Base-by-base conservation (phyloP, 768 basidiomycete genomes). In the Tephrocybe sp. region DNA sequence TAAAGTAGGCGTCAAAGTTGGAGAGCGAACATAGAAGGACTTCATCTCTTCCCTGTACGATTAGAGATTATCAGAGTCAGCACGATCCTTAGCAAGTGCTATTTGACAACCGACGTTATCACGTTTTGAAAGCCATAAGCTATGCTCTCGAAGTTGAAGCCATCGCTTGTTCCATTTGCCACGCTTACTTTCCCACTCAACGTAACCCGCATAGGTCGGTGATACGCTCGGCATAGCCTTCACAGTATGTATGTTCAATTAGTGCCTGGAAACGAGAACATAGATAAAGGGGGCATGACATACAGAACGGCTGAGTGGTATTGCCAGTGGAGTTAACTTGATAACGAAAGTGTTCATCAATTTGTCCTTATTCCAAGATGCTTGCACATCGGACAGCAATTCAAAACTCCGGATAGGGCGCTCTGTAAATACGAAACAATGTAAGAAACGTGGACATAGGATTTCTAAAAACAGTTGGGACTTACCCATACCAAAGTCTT, bases 161-260 rank as follows among this genome's bases (percentile, higher is more conserved):
- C 86, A 94, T 27, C 92, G 80, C 68, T 97, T 97, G 48, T 75
- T 86, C 97, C 95, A 99, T 67, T 97, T 97, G 29, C 93, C 93
- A 51, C 86, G 82, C 69, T 95, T 97, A 38, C 73, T 75, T 71
- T 95, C 91, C 79, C 84, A 89, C 64, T 97, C 90, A 21, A 97
- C 82, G 60, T 84, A 93, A 5, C 86, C 73, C 30, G 72, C 70
- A 60, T 72, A 66, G 18, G 64, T 68, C 6, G 78, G 73, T 21
- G 77, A 68, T 53, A 69, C 74, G n/a, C 76, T 66, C 16, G 72
- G 75, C 15, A 71, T 70, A 44, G 68, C 68, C 70, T 70, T 45
- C 42, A 38, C 45, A 55, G 25, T 19, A 56, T 6, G 9, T 9
- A 10, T 22, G 25, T 18, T 16, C 50, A 25, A 55, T 50, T 55